phyloP scores from a whole-genome alignment of 106 monocot genomes.

The Dioscorea zingiberensis region DNA sequence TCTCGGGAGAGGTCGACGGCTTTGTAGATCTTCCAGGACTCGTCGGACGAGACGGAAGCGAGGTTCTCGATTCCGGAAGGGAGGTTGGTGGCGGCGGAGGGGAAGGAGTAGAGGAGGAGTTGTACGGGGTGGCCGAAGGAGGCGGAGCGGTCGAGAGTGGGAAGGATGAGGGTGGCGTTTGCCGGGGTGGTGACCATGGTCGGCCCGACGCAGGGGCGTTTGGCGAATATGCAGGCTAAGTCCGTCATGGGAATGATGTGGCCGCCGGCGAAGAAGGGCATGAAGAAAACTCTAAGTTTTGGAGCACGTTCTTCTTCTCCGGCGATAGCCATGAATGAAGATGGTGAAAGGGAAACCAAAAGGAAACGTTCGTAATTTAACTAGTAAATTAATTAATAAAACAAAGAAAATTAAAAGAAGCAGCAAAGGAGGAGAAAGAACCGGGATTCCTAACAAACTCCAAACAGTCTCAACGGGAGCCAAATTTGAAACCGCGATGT shows the following conservation, averaged over 20 bases:
- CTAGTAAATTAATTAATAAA: too few species aligned
- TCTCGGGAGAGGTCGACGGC: neutral
- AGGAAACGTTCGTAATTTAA: too few species aligned
- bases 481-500: too few species aligned
- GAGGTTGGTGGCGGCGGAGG: constrained; percentile 4
- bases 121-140: neutral
- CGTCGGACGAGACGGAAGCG: neutral
- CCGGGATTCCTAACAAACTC: too few species aligned
- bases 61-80: constrained; percentile 6
- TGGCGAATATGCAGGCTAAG: neutral
- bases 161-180: constrained; percentile 5
- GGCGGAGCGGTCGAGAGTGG: neutral
- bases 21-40: neutral
- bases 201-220: neutral
- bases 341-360: too few species aligned
- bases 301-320: too few species aligned
- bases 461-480: too few species aligned
- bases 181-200: constrained; percentile 2
- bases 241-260: constrained; percentile 3
- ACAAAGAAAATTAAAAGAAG: too few species aligned
- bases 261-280: neutral
- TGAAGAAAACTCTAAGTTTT: too few species aligned
- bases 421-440: too few species aligned
- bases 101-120: constrained; percentile 2
- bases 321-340: too few species aligned